These are phyloP conservation scores for Cladosporium sp. DNA, from an alignment of 2,329 filamentous ascomycete genomes.

Conservation along the genomic window DNA sequence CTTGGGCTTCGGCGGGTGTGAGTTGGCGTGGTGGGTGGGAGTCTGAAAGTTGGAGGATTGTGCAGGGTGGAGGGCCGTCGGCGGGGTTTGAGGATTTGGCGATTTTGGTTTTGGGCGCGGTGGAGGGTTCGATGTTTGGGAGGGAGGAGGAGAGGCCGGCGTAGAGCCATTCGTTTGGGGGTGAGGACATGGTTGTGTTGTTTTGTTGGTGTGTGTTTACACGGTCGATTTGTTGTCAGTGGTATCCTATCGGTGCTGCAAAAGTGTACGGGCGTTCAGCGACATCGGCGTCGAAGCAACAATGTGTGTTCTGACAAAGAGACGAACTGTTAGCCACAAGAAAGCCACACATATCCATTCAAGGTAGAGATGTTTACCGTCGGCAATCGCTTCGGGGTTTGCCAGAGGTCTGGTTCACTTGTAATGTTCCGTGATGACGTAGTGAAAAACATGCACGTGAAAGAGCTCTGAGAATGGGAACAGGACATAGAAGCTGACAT, in stretches of 20 bases:
- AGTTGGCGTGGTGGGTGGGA: slow-evolving; percentile 13
- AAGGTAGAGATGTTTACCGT: background rate
- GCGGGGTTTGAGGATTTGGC: slow-evolving; percentile 40
- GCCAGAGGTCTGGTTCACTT: background rate
- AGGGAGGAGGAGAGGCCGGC: slow-evolving; percentile 58
- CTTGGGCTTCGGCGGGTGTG: slow-evolving; percentile 40
- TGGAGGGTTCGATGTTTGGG: slow-evolving; percentile 53
- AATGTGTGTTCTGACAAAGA: background rate
- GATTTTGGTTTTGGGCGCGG: slow-evolving; percentile 41
- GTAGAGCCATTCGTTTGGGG: slow-evolving; percentile 49
- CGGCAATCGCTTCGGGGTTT: background rate
- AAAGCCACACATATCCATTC: background rate
- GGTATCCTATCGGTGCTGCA: background rate
- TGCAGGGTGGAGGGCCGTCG: slow-evolving; percentile 46
- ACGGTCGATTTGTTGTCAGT: background rate
- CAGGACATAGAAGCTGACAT: background rate
- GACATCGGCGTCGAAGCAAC: background rate
- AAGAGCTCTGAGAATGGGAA: background rate
- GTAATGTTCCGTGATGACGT: background rate
- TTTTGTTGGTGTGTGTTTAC: background rate
- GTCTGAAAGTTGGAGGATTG: slow-evolving; percentile 49
- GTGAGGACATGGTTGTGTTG: background rate
- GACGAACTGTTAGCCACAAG: background rate
- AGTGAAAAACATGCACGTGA: background rate
- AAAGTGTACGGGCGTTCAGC: background rate